Percentiles rank a stretch among this genome's conserved stretches.
These are phyloP conservation scores for Agarophyton chilense DNA, from an alignment of 23 red algal species.

Conservation along the genomic window DNA sequence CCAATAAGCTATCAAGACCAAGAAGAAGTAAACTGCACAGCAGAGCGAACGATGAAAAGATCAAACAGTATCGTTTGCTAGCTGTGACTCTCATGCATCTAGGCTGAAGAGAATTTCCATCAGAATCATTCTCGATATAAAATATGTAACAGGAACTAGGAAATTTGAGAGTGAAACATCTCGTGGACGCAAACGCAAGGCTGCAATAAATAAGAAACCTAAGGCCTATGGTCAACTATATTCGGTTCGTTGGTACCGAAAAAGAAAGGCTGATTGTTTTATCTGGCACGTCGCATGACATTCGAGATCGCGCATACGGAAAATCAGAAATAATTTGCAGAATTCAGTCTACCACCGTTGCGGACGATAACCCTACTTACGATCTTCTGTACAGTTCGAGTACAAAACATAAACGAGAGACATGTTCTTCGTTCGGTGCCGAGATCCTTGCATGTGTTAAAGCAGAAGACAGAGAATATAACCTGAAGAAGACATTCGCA, in stretches of 20 bases:
- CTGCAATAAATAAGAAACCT: no score
- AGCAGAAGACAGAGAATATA: background rate
- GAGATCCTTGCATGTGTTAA: background rate
- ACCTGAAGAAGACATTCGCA: background rate
- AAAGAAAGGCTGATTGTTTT: background rate
- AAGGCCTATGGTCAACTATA: background rate
- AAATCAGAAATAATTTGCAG: background rate
- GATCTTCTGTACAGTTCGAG: background rate
- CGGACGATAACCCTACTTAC: no score
- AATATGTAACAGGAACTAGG: background rate
- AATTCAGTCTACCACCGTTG: no score
- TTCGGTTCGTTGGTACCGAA: background rate
- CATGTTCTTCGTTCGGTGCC: background rate
- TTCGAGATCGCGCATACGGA: background rate
- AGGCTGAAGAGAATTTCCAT: background rate
- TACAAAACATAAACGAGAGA: background rate
- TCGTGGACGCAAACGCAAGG: no score
- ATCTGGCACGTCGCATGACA: slow-evolving; percentile 14
- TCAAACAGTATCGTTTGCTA: background rate
- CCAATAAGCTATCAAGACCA: background rate
- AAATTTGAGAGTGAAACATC: no score
- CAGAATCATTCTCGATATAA: background rate
- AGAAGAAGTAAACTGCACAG: background rate
- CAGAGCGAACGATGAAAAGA: background rate
- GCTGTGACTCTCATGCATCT: slow-evolving; percentile 27